These are phyloP conservation scores for Colletotrichum caudatum DNA, from an alignment of 2,329 filamentous ascomycete genomes.

Conservation along the genomic window DNA sequence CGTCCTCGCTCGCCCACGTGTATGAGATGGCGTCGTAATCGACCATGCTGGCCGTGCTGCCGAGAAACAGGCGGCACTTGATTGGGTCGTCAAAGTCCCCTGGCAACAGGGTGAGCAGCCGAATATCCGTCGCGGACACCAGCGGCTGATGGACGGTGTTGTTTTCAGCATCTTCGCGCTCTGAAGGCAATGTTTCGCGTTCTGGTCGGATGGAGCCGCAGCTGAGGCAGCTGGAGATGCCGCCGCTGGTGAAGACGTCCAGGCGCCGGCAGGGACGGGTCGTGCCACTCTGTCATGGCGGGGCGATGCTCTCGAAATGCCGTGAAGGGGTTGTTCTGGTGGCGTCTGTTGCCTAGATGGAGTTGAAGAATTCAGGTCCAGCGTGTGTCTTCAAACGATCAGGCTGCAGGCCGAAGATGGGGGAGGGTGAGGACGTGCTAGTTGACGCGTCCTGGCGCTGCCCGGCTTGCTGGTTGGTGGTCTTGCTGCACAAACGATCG, in stretches of 20 bases:
- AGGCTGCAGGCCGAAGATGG: not conserved
- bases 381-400: not conserved
- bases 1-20: conserved; percentile 49
- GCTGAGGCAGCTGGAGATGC: conserved; percentile 13
- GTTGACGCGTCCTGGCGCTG: too few species aligned
- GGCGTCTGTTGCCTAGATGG: not conserved
- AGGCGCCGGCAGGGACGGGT: conserved; percentile 18
- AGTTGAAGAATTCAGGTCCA: not conserved
- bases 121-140: not conserved
- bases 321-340: not conserved
- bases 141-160: not conserved
- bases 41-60: not conserved
- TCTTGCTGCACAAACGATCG: not conserved
- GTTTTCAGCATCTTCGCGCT: not conserved
- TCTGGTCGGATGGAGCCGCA: not conserved
- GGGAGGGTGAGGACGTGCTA: not conserved
- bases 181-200: not conserved
- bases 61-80: not conserved
- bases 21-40: conserved; percentile 53
- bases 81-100: conserved; percentile 18
- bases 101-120: not conserved
- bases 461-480: not conserved
- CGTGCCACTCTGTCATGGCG: conserved; percentile 22
- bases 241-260: conserved; percentile 4
- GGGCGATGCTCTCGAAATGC: not conserved